Evolutionary conservation across 2,329 filamentous ascomycete genomes (phyloP).

Genomic region (Calonectria hongkongensis): DNA sequence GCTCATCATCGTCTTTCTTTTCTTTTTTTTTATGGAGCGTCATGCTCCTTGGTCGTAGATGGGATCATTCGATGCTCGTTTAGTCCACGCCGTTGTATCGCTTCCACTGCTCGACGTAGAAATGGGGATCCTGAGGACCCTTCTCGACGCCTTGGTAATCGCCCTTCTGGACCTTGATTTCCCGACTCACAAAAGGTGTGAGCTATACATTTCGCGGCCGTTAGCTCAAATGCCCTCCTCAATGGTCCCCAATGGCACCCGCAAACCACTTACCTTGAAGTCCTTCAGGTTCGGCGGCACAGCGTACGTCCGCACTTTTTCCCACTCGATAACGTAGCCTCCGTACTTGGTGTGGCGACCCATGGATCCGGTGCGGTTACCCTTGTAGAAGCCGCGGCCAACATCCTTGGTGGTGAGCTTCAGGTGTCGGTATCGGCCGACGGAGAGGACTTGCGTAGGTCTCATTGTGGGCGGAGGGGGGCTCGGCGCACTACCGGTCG

Average conservation of each 20-base stretch:
- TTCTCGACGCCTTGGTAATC: slow-evolving; percentile 71
- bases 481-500: slow-evolving; percentile 32
- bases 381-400: slow-evolving; percentile 97
- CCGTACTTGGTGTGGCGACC: slow-evolving; percentile 89
- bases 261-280: slow-evolving; percentile 77
- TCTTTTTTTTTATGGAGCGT: slow-evolving; percentile 2
- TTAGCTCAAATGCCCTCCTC: slow-evolving; percentile 41
- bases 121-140: slow-evolving; percentile 76
- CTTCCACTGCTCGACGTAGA: slow-evolving; percentile 81
- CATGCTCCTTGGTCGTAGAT: slow-evolving; percentile 6
- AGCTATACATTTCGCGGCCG: slow-evolving; percentile 70
- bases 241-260: not conserved
- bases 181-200: slow-evolving; percentile 84
- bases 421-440: slow-evolving; percentile 82
- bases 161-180: slow-evolving; percentile 72
- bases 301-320: slow-evolving; percentile 92
- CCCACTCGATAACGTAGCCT: slow-evolving; percentile 88
- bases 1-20: slow-evolving; percentile 26
- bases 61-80: slow-evolving; percentile 43
- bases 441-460: slow-evolving; percentile 79
- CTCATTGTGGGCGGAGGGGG: slow-evolving; percentile 70
- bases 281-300: slow-evolving; percentile 81
- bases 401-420: slow-evolving; percentile 94
- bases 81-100: slow-evolving; percentile 77
- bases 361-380: slow-evolving; percentile 91